Percentiles rank a stretch among this genome's conserved stretches.
phyloP scores from a whole-genome alignment of 2,329 filamentous ascomycete genomes.

The Sclerotinia borealis region DNA sequence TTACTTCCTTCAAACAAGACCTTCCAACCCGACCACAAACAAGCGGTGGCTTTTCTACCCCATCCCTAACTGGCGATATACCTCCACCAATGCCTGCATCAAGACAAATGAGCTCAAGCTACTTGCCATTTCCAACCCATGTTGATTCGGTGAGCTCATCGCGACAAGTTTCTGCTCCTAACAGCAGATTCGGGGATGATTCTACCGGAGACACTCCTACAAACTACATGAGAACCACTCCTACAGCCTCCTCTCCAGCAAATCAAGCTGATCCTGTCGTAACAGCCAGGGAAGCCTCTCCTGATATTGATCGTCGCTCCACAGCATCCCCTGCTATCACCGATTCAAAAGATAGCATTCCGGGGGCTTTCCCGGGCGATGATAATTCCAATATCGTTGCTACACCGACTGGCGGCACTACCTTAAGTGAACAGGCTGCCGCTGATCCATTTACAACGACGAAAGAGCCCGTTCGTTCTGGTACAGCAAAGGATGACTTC shows the following conservation, averaged over 20 bases:
- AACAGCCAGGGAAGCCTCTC: constrained; percentile 24
- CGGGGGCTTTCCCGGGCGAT: constrained; percentile 49
- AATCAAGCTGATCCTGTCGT: constrained; percentile 21
- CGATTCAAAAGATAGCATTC: constrained; percentile 36
- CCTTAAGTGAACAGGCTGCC: constrained; percentile 41
- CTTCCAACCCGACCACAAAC: constrained; percentile 23
- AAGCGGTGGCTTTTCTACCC: constrained; percentile 28
- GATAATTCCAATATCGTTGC: constrained; percentile 39
- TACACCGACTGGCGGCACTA: constrained; percentile 42
- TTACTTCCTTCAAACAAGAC: constrained; percentile 54
- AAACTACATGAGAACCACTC: constrained; percentile 30
- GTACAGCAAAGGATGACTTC: constrained; percentile 66
- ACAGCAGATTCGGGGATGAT: constrained; percentile 54
- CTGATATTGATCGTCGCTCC: constrained; percentile 29
- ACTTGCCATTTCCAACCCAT: constrained; percentile 62
- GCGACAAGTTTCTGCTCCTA: constrained; percentile 68
- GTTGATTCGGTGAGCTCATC: constrained; percentile 70
- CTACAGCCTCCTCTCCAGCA: constrained; percentile 29
- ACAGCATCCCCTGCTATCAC: constrained; percentile 27
- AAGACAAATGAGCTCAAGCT: constrained; percentile 70
- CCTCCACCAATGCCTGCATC: constrained; percentile 63
- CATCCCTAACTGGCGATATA: constrained; percentile 54
- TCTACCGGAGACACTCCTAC: constrained; percentile 36
- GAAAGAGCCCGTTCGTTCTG: constrained; percentile 43
- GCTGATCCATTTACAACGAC: constrained; percentile 49